Evolutionary conservation across 108 stramenopile genomes (phyloP), one percentile per base, ranked within the genome.

Genomic region (Fistulifera solaris): DNA sequence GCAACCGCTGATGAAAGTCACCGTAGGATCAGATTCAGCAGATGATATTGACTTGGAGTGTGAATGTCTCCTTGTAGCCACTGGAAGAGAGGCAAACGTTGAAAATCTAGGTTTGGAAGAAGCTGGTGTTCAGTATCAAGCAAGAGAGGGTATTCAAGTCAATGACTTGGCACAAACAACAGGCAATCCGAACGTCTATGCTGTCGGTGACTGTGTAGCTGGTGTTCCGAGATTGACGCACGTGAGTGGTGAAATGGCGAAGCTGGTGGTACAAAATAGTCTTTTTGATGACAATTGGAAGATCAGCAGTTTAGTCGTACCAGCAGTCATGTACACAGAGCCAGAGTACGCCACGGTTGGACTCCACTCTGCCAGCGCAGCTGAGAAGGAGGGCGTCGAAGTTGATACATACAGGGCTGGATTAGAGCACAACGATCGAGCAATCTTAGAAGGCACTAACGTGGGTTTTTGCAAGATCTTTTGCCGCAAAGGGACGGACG

Each of bases 341-440:
- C 95, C 96, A 0, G 96, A 98, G 65, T 93, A 93, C 54, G 96
- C 96, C 1, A 82, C 80, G 26, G 85, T 96, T 2, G 92, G 92
- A 27, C 50, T 85, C 28, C 62, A 67, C 42, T 80, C 77, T 0
- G 70, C 67, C 40, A 80, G 73, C 13, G 45, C 65, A 44, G 85
- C 85, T 1, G 59, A 52, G 7, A 67, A 73, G 53, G 54, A 66
- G 10, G 66, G 76, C 6, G 58, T 92, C 25, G 78, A 72, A 10
- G 71, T 88, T 15, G 89, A 97, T 56, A 62, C 87, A 13, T 83
- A 94, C 61, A 67, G 74, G 42, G 57, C 72, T 25, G 74, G 78
- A 35, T 64, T 95, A 56, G 80, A 73, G 55, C 87, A 90, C 68
- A 95, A 94, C 51, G 96, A 98, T 69, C 84, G 96, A 24, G 85